A percentile compares a stretch with the other conserved stretches of the same genome.
phyloP scores from a whole-genome alignment of 306 rosid species.

The Calophaca sinica region DNA sequence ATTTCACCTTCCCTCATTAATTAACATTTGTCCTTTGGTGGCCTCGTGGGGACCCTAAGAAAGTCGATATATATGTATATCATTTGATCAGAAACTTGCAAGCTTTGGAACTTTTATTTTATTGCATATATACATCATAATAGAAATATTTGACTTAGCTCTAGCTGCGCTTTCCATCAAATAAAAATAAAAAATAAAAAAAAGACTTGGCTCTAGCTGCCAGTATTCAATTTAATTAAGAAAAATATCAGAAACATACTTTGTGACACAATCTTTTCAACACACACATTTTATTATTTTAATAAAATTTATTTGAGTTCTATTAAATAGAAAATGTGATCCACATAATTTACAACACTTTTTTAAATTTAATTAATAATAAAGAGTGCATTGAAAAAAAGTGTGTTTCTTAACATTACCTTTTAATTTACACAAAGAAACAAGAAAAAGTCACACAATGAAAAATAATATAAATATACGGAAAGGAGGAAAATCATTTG shows the following conservation, averaged over 20 bases:
- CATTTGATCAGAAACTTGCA: constrained; percentile 49
- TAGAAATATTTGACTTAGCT: constrained; percentile 53
- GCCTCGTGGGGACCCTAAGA: neutral
- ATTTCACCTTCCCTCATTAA: constrained; percentile 49
- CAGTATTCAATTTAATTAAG: constrained; percentile 31
- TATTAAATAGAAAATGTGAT: too few relatives aligned
- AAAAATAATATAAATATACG: constrained; percentile 4
- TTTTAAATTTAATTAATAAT: too few relatives aligned
- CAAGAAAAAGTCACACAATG: constrained; percentile 3
- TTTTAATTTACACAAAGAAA: neutral
- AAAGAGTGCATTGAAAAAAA: too few relatives aligned
- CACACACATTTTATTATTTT: too few relatives aligned
- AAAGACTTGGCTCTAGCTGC: constrained; percentile 35
- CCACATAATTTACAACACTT: too few relatives aligned
- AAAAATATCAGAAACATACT: too few relatives aligned
- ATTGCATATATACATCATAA: neutral
- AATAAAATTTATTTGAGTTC: too few relatives aligned
- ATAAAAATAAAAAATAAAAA: too few relatives aligned
- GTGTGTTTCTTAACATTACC: too few relatives aligned
- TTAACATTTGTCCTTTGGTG: constrained; percentile 26
- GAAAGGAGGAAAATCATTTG: constrained; percentile 1
- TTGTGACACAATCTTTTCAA: neutral
- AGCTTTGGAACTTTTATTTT: constrained; percentile 26
- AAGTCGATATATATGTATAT: neutral
- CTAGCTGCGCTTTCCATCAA: too few relatives aligned